phyloP scores from a whole-genome alignment of 1,139 yeast genomes.

The Pichiaceae sp. region DNA sequence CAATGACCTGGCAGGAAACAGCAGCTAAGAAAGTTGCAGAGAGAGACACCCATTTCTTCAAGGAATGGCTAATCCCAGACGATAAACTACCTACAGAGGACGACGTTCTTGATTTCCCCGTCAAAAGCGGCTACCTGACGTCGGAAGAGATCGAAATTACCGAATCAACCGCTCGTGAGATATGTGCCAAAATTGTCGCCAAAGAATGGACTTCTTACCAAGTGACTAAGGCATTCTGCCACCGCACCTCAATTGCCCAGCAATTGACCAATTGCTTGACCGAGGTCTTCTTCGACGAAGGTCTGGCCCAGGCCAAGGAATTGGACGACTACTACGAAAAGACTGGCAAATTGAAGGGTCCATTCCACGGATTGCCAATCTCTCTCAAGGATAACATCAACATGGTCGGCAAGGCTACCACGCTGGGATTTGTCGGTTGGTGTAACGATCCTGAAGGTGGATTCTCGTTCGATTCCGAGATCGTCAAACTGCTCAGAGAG shows the following conservation, averaged over 20 bases:
- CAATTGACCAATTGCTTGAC: slow-evolving; percentile 39
- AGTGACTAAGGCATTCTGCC: slow-evolving; percentile 41
- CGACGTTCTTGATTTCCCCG: slow-evolving; percentile 32
- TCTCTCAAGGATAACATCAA: slow-evolving; percentile 45
- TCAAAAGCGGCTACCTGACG: slow-evolving; percentile 6
- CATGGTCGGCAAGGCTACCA: slow-evolving; percentile 32
- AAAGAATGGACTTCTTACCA: slow-evolving; percentile 34
- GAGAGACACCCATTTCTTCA: slow-evolving; percentile 30
- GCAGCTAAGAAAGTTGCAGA: slow-evolving; percentile 29
- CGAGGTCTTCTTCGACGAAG: slow-evolving; percentile 30
- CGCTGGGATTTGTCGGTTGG: slow-evolving; percentile 32
- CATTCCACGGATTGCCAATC: slow-evolving; percentile 60
- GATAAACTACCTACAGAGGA: slow-evolving; percentile 23
- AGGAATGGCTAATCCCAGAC: slow-evolving; percentile 34
- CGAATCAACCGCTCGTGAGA: slow-evolving; percentile 5
- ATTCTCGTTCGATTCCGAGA: slow-evolving; percentile 24
- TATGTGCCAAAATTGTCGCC: slow-evolving; percentile 5
- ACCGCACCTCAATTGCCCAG: slow-evolving; percentile 49
- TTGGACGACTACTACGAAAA: slow-evolving; percentile 31
- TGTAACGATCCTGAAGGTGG: slow-evolving; percentile 27
- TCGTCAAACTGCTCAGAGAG: slow-evolving; percentile 30
- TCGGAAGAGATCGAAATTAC: slow-evolving; percentile 6
- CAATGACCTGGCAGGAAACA: slow-evolving; percentile 19
- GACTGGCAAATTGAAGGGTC: slow-evolving; percentile 35
- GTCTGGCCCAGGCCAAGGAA: slow-evolving; percentile 32